phyloP scores from a whole-genome alignment of 768 basidiomycete genomes.

The Coprinellus aureogranulatus region DNA sequence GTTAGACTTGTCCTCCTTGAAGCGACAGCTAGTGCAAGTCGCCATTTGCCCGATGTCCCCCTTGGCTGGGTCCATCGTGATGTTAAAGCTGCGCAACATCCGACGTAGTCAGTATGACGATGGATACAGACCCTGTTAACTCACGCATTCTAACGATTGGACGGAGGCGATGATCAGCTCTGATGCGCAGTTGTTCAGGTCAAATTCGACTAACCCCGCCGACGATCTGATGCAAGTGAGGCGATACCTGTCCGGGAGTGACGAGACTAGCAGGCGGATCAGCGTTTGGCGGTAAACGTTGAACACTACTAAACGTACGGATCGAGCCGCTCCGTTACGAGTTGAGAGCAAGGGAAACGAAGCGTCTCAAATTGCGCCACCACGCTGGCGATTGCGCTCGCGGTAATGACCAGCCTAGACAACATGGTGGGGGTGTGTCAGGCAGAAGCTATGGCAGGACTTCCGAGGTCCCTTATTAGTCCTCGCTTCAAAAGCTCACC shows the following conservation, averaged over 20 bases:
- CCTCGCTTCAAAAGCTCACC: not conserved
- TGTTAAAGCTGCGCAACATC: slow-evolving; percentile 6
- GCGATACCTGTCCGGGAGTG: slow-evolving; percentile 8
- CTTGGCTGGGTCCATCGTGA: slow-evolving; percentile 9
- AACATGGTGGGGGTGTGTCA: not conserved
- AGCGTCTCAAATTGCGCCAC: not conserved
- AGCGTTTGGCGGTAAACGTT: not conserved
- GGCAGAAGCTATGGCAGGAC: not conserved
- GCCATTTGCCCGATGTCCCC: slow-evolving; percentile 7
- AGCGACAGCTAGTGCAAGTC: slow-evolving; percentile 14
- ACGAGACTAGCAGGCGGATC: not conserved
- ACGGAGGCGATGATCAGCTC: not conserved
- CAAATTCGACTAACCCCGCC: slow-evolving; percentile 9
- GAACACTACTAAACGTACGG: not conserved
- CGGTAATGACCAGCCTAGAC: not conserved
- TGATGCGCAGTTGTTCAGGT: not conserved
- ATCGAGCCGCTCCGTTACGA: not conserved
- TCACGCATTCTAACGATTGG: slow-evolving; percentile 7
- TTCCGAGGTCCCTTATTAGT: no score
- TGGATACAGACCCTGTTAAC: no score
- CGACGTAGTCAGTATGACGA: not conserved
- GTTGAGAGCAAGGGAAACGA: slow-evolving; percentile 2
- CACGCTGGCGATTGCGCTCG: not conserved
- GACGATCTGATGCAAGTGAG: slow-evolving; percentile 9
- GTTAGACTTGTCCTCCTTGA: slow-evolving; percentile 14